Evolutionary conservation across 345 rosid species (phyloP), one percentile per base, ranked within the genome.

Genomic region (Boechera divaricarpa): DNA sequence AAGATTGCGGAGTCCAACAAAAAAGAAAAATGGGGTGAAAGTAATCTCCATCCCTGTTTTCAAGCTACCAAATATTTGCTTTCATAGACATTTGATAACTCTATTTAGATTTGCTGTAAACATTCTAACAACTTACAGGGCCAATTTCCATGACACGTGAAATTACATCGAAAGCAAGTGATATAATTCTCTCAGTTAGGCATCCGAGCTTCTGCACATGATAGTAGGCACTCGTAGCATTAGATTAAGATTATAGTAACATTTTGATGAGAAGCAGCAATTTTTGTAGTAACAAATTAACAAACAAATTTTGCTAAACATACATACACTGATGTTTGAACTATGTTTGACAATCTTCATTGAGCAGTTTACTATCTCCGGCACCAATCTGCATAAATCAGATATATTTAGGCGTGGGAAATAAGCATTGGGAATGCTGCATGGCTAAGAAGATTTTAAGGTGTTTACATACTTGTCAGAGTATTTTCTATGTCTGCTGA

Each of bases 31-130:
- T 86, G 91, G 16, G 98, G 89, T 45, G 98, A 92, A 80, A 92
- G 91, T 78, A 92, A 79, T 82, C 89, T 90, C 98, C 98, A 92
- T 74, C 98, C 96, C 96, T 92, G 76, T 77, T 83, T 74, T 56
- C 68, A 77, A 56, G 54, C 49, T 63, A 78, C 59, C 53, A 57
- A 45, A 55, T 55, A 77, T 42, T 70, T 47, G 35, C 71, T 51
- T 64, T 47, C 13, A 35, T 12, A 55, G 36, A 63, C 45, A 45
- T 63, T 77, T 70, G 44, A 63, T 54, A 70, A 47, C 11, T 77
- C 47, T 63, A 11, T 70, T 28, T 12, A 35, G 42, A 63, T 63
- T 63, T 63, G 6, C 26, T 55, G 80, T 45, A 12, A 66, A 51
- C 36, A 66, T 72, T 35, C 51, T 72, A 72, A 42, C 69, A 75